Base-by-base conservation (phyloP, 75 land plant species). In the Cryptomeria japonica region DNA sequence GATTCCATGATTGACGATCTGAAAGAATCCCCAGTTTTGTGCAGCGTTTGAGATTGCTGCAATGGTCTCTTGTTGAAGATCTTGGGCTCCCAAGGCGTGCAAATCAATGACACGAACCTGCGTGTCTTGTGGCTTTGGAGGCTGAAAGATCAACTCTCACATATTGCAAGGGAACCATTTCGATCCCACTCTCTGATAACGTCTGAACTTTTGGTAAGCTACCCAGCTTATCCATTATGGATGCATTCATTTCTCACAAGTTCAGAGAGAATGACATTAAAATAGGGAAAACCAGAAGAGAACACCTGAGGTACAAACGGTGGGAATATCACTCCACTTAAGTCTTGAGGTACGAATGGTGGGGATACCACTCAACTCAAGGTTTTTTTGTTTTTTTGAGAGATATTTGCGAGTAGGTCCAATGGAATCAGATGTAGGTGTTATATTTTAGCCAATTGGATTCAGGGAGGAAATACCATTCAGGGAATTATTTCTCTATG, bases 171-270 rank as follows among this genome's bases (percentile, higher is more conserved):
- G 47, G 83, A 22, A 80, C 83, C 12, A 31, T 80, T 80, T 41
- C 47, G 47, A 80, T 80, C 28, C 83, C 83, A 80, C 49, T 80
- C 5, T 80, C 83, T 80, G 83, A 46, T 42, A 80, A 44, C 12
- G 47, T 42, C 83, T 80, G 83, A 25, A 44, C 83, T 42, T 31
- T 58, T 5, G 64, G 1, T 58, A 58, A 58, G 6, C 25, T 58
- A 0, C 25, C 5, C 70, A 5, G 70, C 9, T 64, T 28, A 64
- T 64, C 70, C 70, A 64, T 64, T 64, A 5, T 25, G 9, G n/a
- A 25, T 64, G 70, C 70, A 64, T 5, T 28, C 70, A 25, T 0
- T 28, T 2, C 8, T 64, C 70, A 64, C 8, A 64, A 25, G 28
- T 25, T 64, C 9, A 64, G 31, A 7, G 8, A 25, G 28, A 56